Percentiles rank a stretch among this genome's conserved stretches.
These are phyloP conservation scores for Polysphondylium violaceum DNA, from an alignment of 78 protist species.

Conservation along the genomic window DNA sequence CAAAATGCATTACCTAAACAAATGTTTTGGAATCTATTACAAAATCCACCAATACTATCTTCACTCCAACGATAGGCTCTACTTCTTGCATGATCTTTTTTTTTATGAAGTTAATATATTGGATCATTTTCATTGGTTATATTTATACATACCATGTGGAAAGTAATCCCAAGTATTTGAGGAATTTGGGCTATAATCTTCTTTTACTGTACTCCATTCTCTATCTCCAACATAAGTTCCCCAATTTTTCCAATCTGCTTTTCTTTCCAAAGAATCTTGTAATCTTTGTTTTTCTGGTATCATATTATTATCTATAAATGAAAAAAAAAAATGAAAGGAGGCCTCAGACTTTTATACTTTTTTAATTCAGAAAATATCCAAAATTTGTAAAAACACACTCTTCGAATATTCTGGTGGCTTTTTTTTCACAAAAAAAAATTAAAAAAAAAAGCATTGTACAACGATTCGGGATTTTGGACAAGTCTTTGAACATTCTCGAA, in stretches of 20 bases:
- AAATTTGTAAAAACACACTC: no score
- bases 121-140: neutral
- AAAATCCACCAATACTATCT: slow-evolving; percentile 87
- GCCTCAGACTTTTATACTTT: no score
- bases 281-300: slow-evolving; percentile 29
- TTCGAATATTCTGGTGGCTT: no score
- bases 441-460: no score
- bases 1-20: slow-evolving; percentile 86
- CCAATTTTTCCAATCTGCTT: slow-evolving; percentile 69
- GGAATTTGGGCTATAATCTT: slow-evolving; percentile 61
- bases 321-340: neutral
- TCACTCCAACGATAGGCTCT: slow-evolving; percentile 94
- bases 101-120: neutral
- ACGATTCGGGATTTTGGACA: no score
- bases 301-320: neutral
- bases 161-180: slow-evolving; percentile 87
- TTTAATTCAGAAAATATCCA: no score
- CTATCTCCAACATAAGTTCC: slow-evolving; percentile 84
- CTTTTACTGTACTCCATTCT: slow-evolving; percentile 85
- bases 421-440: no score
- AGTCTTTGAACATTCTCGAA: no score
- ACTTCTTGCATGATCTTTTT: slow-evolving; percentile 79
- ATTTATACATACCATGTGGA: slow-evolving; percentile 75
- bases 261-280: slow-evolving; percentile 32
- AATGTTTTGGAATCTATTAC: slow-evolving; percentile 81